phyloP scores from a whole-genome alignment of 805 yeast genomes.

The Candida fluviatilis region DNA sequence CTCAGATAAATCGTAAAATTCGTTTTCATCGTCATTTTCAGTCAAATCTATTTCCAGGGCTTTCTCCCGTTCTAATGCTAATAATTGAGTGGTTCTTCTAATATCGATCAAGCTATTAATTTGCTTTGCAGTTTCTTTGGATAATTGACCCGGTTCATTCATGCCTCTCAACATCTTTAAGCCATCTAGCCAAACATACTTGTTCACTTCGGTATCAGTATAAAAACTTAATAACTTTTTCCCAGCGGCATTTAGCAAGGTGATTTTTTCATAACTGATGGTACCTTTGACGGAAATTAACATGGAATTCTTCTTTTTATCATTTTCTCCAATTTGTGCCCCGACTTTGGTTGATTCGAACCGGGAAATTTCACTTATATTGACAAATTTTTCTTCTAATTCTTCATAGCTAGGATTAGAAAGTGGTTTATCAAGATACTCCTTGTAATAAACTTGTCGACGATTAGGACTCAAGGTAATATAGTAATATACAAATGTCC shows the following conservation, averaged over 20 bases:
- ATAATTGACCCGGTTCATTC: conserved; percentile 27
- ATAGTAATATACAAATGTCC: conserved; percentile 41
- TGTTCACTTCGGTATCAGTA: conserved; percentile 64
- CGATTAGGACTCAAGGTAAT: conserved; percentile 66
- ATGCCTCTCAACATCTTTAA: conserved; percentile 45
- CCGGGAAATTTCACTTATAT: conserved; percentile 46
- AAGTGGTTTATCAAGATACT: conserved; percentile 45
- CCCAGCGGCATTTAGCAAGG: conserved; percentile 41
- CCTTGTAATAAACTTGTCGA: conserved; percentile 55
- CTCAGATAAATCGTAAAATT: conserved; percentile 23
- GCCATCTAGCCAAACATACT: conserved; percentile 78
- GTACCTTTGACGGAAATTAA: conserved; percentile 57
- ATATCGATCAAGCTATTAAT: conserved; percentile 30
- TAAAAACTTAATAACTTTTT: conserved; percentile 53
- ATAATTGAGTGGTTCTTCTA: conserved; percentile 37
- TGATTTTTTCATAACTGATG: conserved; percentile 52
- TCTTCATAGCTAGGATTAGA: conserved; percentile 54
- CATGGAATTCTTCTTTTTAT: conserved; percentile 37
- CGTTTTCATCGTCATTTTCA: conserved; percentile 24
- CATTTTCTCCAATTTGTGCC: conserved; percentile 33
- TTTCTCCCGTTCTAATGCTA: conserved; percentile 27
- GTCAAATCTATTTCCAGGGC: conserved; percentile 10
- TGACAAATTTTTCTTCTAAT: conserved; percentile 46
- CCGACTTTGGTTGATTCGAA: conserved; percentile 50
- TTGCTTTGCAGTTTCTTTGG: conserved; percentile 35